Evolutionary conservation across 768 basidiomycete genomes (phyloP), one percentile per base, ranked within the genome.

Genomic region (Mycena venus): DNA sequence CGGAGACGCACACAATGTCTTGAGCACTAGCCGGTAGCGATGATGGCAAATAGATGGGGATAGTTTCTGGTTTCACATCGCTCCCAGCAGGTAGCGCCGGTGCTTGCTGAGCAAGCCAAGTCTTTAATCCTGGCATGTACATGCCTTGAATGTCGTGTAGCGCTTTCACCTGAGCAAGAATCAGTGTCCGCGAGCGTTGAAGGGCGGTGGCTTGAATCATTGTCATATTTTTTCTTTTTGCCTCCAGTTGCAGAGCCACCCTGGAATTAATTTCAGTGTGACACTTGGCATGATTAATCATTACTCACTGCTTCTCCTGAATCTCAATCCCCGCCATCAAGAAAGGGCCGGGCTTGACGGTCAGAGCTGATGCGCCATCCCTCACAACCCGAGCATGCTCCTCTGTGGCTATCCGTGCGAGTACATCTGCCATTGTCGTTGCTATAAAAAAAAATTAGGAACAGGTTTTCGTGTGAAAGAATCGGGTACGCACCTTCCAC

Each of bases 11-110:
- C 14, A 67, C 44, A 1, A 14, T n/a, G 0, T 59, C 21, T 17
- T 56, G 44, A 25, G 51, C 6, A 3, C 25, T 19, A 14, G 53
- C 14, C 4, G 69, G 19, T 19, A 82, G 67, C 1, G 76, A 67
- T 7, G 80, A 80, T 1, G 82, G 80, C 2, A 81, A 66, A 29
- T 74, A 74, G 3, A 81, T 58, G 9, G 59, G 68, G 15, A 71
- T 64, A 4, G 25, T 27, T 38, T 81, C 79, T 12, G 78, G 75
- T 17, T 53, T 49, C 4, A 69, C 53, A 4, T 25, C 47, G 29
- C 29, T 68, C 12, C 47, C 63, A 21, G 32, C 27, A 12, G 61
- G 61, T 14, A 36, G 5, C 14, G 19, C 31, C 23, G 31, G 63
- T 2, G 11, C 14, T 15, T 62, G 61, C 29, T 62, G 61, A 12